phyloP scores from a whole-genome alignment of 176 grass and related monocot genomes.

The Hordeum marinum region DNA sequence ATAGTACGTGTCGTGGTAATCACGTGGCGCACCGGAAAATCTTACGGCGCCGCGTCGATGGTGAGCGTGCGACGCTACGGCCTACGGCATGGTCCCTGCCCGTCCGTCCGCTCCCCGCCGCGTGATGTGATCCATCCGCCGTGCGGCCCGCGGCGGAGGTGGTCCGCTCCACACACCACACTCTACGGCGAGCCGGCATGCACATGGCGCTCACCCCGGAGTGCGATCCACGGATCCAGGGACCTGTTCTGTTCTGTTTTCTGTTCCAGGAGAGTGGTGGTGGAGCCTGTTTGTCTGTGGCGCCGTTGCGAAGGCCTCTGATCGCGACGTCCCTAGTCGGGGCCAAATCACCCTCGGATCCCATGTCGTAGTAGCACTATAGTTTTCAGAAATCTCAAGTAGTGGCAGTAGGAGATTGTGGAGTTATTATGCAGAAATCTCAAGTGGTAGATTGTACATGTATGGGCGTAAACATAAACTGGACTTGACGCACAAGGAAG shows the following conservation, averaged over 20 bases:
- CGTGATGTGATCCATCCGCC: too few species aligned
- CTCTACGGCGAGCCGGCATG: neutral
- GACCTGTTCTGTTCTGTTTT: neutral
- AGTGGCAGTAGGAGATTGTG: neutral
- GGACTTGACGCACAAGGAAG: too few species aligned
- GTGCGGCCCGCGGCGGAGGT: neutral
- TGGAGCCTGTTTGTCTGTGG: conserved; percentile 17
- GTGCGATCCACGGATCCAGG: conserved; percentile 6
- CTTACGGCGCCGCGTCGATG: neutral
- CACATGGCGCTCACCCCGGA: neutral
- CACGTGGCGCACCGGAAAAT: neutral
- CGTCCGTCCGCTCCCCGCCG: too few species aligned
- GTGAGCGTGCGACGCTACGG: neutral
- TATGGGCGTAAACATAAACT: too few species aligned
- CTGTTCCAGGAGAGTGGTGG: neutral
- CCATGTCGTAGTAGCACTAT: neutral
- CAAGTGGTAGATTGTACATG: neutral
- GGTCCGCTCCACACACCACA: conserved; percentile 2
- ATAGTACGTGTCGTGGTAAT: neutral
- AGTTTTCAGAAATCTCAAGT: neutral
- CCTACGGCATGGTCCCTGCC: neutral
- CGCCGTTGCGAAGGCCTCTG: neutral
- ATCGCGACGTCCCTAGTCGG: neutral
- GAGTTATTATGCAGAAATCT: neutral
- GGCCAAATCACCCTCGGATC: neutral